Base-by-base conservation (phyloP, 2,329 filamentous ascomycete genomes). In the Xylaria sp. region DNA sequence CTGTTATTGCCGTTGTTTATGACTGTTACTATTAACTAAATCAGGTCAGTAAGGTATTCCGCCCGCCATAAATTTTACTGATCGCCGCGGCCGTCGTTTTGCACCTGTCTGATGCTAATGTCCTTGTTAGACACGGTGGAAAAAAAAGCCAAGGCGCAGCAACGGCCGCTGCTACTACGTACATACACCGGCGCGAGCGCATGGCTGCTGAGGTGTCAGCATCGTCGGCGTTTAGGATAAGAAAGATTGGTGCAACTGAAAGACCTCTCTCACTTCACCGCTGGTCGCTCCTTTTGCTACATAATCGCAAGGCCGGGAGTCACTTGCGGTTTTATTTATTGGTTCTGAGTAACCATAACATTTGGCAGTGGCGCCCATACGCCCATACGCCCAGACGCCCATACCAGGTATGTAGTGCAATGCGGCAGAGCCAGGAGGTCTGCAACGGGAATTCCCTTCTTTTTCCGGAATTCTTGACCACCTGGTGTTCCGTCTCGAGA, bases 191-290 rank as follows among this genome's bases (percentile, higher is more conserved):
- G 21, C 18, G 20, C 43, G 37, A 47, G 26, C 40, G 42, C 26
- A 50, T 21, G 38, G 7, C 5, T 19, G 21, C 37, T 49, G 43
- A 24, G 39, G 39, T 46, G 52, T 60, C 58, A 60, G 52, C 52
- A 54, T 52, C 39, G 46, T 40, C 24, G 26, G 52, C 47, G 26
- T 41, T 43, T 52, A 49, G 39, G 50, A n/a, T n/a, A n/a, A 44
- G 47, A 50, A 56, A 54, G 44, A 48, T 26, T 54, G 37, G 48
- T 54, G 39, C 47, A 54, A 61, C 50, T 52, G 45, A 21, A 53
- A 21, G n/a, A n/a, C n/a, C n/a, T n/a, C n/a, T n/a, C n/a, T n/a
- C n/a, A 39, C 29, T 49, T 61, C 52, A 59, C 56, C 58, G 56
- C 55, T 44, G 34, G 50, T 54, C 48, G 39, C 55, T 34, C 20